These are phyloP conservation scores for Linnemannia elongata DNA, from an alignment of 192 early-diverging fungal genomes.

Conservation along the genomic window DNA sequence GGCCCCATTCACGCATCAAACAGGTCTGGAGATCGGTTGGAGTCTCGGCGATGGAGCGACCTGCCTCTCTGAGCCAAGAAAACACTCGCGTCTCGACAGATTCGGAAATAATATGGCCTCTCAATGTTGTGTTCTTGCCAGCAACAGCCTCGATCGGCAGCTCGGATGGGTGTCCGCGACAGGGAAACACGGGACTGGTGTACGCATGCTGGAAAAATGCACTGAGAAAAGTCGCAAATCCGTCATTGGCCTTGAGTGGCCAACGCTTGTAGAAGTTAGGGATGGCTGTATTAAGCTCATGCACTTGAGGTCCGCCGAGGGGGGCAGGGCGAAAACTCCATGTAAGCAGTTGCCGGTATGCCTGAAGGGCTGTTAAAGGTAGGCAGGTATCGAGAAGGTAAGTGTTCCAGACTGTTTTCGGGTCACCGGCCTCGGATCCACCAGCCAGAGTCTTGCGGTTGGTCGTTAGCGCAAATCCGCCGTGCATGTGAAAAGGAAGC, in stretches of 20 bases:
- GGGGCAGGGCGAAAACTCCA: neutral
- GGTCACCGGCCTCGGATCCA: neutral
- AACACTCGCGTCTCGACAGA: neutral
- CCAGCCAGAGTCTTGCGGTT: conserved; percentile 9
- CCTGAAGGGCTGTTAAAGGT: neutral
- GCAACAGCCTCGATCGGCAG: neutral
- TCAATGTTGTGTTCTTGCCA: neutral
- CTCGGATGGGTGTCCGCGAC: neutral
- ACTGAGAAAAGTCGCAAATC: neutral
- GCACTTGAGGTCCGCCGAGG: neutral
- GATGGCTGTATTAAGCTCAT: neutral
- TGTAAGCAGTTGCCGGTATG: neutral
- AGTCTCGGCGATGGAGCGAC: neutral
- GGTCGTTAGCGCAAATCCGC: neutral
- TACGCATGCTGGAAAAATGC: neutral
- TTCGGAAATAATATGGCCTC: neutral
- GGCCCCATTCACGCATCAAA: neutral
- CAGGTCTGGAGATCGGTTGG: neutral
- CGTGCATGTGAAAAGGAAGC: neutral
- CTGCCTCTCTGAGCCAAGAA: neutral
- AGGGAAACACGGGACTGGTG: conserved; percentile 1
- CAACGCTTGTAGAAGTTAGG: neutral
- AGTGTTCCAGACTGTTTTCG: neutral
- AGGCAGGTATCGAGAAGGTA: neutral
- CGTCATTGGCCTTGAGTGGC: neutral